Base-by-base conservation (phyloP, 2,329 filamentous ascomycete species). In the Nigrospora oryzae region DNA sequence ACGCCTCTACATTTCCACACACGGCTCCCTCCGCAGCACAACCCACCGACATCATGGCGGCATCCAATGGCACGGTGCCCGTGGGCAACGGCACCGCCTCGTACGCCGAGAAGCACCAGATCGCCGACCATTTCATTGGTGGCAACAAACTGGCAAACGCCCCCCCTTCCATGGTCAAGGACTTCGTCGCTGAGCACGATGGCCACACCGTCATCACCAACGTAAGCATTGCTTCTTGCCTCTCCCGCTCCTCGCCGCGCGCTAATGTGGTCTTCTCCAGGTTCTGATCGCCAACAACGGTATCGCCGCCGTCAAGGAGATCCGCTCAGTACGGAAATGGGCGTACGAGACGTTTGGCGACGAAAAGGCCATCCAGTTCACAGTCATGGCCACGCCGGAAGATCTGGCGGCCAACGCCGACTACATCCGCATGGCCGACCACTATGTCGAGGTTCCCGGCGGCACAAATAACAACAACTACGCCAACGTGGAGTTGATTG, bases 381-480 rank as follows among this genome's bases (percentile, higher is more conserved):
- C 93, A 51, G 93, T 98, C 64, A 98, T 98, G 93, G 93, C 93
- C 57, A 98, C 93, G 35, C 93, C 93, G 41, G 93, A 98, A 71
- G 93, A 98, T 83, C 70, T 98, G 63, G 82, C 85, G 65, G 93
- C 93, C 64, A 98, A 98, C 67, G 93, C 93, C 56, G 93, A 98
- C 70, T 98, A 98, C 73, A 98, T 98, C 65, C 83, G 93, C 65
- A 97, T 98, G 93, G 93, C 93, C 32, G 93, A 98, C 70, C 89
- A 96, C 77, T 98, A 98, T 67, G 93, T 98, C 57, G 93, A 98
- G 72, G 91, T 98, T 50, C 93, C 93, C 32, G 93, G 93, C 62
- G 93, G 93, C 63, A 98, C 93, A 51, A 98, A 98, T 75, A 98
- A 98, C 79, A 95, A 98, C 83, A 98, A 98, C 71, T 98, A 98